Percentiles rank a stretch among this genome's conserved stretches.
Evolutionary conservation across 495 filamentous ascomycete species (phyloP).

Genomic region (Aspergillus sparsus): DNA sequence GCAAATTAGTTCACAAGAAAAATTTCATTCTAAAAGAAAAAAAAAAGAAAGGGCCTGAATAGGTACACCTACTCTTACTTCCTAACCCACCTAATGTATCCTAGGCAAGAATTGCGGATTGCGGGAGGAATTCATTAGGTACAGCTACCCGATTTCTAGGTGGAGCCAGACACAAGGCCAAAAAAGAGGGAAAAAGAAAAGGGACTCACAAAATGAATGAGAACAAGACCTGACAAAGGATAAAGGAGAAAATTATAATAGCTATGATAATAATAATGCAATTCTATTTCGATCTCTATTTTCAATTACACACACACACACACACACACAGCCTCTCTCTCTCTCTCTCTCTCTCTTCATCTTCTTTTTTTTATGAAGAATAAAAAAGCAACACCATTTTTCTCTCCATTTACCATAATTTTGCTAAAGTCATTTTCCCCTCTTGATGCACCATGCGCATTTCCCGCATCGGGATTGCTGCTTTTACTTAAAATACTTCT

Average conservation of each 20-base stretch:
- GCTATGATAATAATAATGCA: constrained; percentile 11
- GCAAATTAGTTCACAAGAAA: not conserved
- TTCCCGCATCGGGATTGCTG: constrained; percentile 9
- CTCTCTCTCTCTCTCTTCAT: not conserved
- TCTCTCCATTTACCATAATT: constrained; percentile 7
- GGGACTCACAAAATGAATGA: constrained; percentile 1
- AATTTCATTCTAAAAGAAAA: not conserved
- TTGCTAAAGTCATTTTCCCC: constrained; percentile 2
- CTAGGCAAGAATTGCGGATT: not conserved
- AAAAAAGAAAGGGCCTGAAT: not conserved
- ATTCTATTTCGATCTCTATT: constrained; percentile 17
- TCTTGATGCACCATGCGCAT: constrained; percentile 18
- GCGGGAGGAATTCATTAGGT: constrained; percentile 12
- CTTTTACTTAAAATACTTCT: constrained; percentile 1
- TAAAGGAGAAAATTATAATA: not conserved
- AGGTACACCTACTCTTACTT: not conserved
- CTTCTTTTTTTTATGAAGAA: not conserved
- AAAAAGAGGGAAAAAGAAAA: constrained; percentile 6
- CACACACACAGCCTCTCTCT: no score
- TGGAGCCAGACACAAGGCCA: not conserved
- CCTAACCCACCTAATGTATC: no score
- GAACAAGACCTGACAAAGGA: not conserved
- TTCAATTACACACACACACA: no score
- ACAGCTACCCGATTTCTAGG: constrained; percentile 2
- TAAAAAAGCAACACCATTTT: not conserved